Evolutionary conservation across 192 early-diverging fungal genomes (phyloP), one percentile per base, ranked within the genome.

Genomic region (Backusella luteola): DNA sequence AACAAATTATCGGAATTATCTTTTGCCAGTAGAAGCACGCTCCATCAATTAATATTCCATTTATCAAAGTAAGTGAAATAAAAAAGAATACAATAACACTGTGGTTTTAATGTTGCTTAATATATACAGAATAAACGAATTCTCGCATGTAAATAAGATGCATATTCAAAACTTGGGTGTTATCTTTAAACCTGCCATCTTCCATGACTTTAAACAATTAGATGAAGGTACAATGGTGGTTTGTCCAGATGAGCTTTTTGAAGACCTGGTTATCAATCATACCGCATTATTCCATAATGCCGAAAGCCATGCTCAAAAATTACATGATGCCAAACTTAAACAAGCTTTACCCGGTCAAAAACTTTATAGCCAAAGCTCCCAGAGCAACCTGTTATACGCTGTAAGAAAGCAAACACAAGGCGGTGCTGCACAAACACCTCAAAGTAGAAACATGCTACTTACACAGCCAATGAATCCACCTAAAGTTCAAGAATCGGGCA

Each of bases 61-160:
- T 73, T 92, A 34, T 76, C 84, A 39, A 87, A 76, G 88, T 90
- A 87, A 59, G 76, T 63, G 56, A 29, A 63, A 4, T 8, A 63
- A 23, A 63, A 29, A 5, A 29, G 26, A 12, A 26, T 63, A 4
- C 3, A 29, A 9, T 29, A 2, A 29, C 9, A 14, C 14, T 63
- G 56, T 14, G 9, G 3, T 29, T 29, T 63, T 63, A 63, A 63
- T 4, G 3, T 9, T 14, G 2, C 41, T 67, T 38, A 41, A 67
- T 41, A 29, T 46, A 71, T 23, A 34, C 72, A 91, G 90, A 34
- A 79, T 92, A 0, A 76, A 85, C 66, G 74, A 77, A 2, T 71
- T 90, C 41, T 82, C 84, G 9, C 78, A 82, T 12, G 53, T 77
- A 8, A 93, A 93, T 86, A 93, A 93, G 75, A 93, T 93, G 91